Percentiles rank a stretch among this genome's conserved stretches.
These are phyloP conservation scores for Alternaria rosae DNA, from an alignment of 2,329 filamentous ascomycete species.

Conservation along the genomic window DNA sequence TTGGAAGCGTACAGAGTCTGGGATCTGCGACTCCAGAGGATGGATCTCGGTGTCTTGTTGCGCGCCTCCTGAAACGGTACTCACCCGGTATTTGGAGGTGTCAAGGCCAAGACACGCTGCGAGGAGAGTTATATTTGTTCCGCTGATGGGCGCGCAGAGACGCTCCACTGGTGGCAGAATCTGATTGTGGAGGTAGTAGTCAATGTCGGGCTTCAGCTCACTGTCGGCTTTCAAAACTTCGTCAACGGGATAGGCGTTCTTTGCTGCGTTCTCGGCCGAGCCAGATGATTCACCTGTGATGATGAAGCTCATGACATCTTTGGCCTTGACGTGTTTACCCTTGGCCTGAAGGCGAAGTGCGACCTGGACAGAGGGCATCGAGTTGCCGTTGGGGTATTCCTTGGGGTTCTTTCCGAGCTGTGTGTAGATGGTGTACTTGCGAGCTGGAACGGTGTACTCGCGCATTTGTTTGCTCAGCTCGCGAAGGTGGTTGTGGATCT, in stretches of 20 bases:
- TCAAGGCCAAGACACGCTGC: constrained; percentile 95
- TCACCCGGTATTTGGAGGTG: constrained; percentile 82
- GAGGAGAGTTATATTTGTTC: constrained; percentile 87
- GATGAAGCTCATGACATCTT: constrained; percentile 96
- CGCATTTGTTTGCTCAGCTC: constrained; percentile 89
- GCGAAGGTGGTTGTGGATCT: constrained; percentile 91
- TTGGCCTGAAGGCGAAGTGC: constrained; percentile 85
- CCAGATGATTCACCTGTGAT: constrained; percentile 77
- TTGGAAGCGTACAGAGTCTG: constrained; percentile 87
- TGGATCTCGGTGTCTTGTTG: constrained; percentile 66
- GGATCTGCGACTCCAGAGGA: constrained; percentile 91
- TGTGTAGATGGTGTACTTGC: constrained; percentile 97
- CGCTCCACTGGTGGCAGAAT: constrained; percentile 98
- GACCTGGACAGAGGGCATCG: constrained; percentile 97
- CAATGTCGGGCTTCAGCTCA: constrained; percentile 84
- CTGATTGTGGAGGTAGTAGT: constrained; percentile 98
- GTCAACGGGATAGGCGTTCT: constrained; percentile 85
- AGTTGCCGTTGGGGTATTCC: constrained; percentile 92
- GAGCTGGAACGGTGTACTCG: constrained; percentile 73
- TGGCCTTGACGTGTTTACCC: constrained; percentile 87
- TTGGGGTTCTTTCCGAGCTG: constrained; percentile 94
- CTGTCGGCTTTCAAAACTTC: constrained; percentile 82
- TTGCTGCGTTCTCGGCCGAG: constrained; percentile 73
- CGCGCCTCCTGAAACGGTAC: constrained; percentile 62
- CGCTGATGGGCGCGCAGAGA: constrained; percentile 92